Evolutionary conservation across 495 filamentous ascomycete species (phyloP).

Genomic region (Tetracladium setigerum): DNA sequence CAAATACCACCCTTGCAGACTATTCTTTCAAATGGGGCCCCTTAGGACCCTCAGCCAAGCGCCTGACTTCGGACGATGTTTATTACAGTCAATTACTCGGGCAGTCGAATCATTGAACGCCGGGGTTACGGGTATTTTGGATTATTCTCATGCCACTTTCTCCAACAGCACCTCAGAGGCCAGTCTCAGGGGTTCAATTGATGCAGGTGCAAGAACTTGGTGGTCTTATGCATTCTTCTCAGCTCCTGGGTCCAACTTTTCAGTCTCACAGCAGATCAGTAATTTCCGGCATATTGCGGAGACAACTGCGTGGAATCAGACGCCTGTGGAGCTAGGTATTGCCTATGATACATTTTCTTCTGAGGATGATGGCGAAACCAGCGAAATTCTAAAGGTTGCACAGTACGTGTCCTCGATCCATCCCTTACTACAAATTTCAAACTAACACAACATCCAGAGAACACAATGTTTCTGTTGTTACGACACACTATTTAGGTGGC

Average conservation of each 20-base stretch:
- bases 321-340: conserved; percentile 25
- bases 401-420: neutral
- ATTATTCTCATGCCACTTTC: conserved; percentile 36
- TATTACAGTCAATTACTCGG: conserved; percentile 46
- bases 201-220: neutral
- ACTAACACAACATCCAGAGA: neutral
- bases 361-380: conserved; percentile 17
- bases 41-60: neutral
- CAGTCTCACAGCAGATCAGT: neutral
- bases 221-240: neutral
- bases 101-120: conserved; percentile 43
- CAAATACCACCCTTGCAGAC: conserved; percentile 26
- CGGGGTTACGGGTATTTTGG: conserved; percentile 48
- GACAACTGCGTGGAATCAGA: conserved; percentile 1
- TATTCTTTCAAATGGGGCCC: conserved; percentile 15
- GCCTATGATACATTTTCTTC: conserved; percentile 31
- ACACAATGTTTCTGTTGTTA: conserved; percentile 28
- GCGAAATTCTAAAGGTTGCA: conserved; percentile 15
- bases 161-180: neutral
- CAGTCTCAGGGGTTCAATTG: neutral
- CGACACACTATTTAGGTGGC: conserved; percentile 23
- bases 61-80: conserved; percentile 33
- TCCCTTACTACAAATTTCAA: conserved; percentile 16
- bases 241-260: neutral
- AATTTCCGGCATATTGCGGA: neutral